Percentiles rank a stretch among this genome's conserved stretches.
Conservation (phyloP, 768 basidiomycete genomes). For the Candolleomyces efflorescens region DNA sequence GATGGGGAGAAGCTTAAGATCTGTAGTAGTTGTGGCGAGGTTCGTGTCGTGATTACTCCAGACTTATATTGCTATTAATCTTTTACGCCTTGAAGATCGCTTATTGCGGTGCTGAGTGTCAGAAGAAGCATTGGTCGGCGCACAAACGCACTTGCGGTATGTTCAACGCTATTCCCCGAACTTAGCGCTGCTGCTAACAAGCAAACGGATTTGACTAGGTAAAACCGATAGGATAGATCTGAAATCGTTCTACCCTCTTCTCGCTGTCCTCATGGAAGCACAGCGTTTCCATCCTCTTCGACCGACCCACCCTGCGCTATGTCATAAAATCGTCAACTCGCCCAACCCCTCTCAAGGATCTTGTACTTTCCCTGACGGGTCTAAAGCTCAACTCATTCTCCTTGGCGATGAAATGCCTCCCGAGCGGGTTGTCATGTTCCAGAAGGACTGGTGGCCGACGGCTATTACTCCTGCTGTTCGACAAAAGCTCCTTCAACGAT, state of each 20-base stretch:
- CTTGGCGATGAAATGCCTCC: not conserved
- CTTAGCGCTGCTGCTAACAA: too few species aligned
- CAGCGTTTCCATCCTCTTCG: not conserved
- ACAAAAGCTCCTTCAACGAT: not conserved
- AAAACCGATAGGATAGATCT: not conserved
- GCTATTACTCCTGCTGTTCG: not conserved
- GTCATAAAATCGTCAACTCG: not conserved
- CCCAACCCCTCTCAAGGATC: not conserved
- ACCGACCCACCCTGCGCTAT: not conserved
- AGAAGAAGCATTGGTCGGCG: slow-evolving; percentile 32
- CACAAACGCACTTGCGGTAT: slow-evolving; percentile 20
- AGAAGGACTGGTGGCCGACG: slow-evolving; percentile 1
- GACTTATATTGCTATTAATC: too few species aligned
- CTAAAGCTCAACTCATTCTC: not conserved
- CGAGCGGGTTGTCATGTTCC: not conserved
- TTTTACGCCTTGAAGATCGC: slow-evolving; percentile 19
- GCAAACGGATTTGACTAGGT: not conserved
- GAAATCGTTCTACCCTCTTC: not conserved
- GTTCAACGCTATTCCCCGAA: too few species aligned
- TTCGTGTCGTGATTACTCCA: too few species aligned
- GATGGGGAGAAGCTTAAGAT: not conserved
- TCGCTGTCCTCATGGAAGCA: not conserved
- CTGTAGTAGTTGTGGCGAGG: slow-evolving; percentile 1
- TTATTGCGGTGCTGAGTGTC: slow-evolving; percentile 33
- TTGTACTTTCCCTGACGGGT: not conserved